Percentiles rank a stretch among this genome's conserved stretches.
phyloP scores from a whole-genome alignment of 805 yeast species.

The Lachancea sp. region DNA sequence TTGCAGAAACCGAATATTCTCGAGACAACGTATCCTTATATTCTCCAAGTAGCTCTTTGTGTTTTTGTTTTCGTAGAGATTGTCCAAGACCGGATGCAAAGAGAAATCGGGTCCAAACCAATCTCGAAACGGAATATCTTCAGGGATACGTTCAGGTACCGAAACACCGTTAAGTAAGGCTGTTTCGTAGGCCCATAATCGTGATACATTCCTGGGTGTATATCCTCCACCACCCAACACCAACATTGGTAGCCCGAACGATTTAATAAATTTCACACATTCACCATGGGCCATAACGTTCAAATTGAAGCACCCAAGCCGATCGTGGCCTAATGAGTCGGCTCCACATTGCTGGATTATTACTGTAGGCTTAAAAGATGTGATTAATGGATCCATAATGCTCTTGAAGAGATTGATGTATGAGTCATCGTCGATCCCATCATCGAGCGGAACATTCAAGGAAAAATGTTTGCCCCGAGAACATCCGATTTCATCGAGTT shows the following conservation, averaged over 20 bases:
- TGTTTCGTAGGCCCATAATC: conserved; percentile 94
- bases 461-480: conserved; percentile 86
- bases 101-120: conserved; percentile 90
- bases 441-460: conserved; percentile 85
- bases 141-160: conserved; percentile 70
- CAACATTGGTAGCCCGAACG: conserved; percentile 83
- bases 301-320: conserved; percentile 89
- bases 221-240: conserved; percentile 98
- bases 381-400: conserved; percentile 82
- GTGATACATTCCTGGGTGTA: conserved; percentile 89
- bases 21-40: conserved; percentile 66
- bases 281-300: conserved; percentile 92
- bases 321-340: conserved; percentile 87
- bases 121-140: conserved; percentile 64
- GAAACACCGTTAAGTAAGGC: conserved; percentile 77
- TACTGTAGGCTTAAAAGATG: conserved; percentile 87
- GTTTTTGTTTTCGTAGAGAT: conserved; percentile 79
- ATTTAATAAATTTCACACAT: conserved; percentile 83
- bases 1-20: conserved; percentile 71
- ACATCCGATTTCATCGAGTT: conserved; percentile 79
- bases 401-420: conserved; percentile 72
- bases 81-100: conserved; percentile 77
- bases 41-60: conserved; percentile 76
- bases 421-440: conserved; percentile 91
- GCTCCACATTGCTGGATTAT: conserved; percentile 98